Base-by-base conservation (phyloP, 2,329 filamentous ascomycete species). In the Elsinoe australis region DNA sequence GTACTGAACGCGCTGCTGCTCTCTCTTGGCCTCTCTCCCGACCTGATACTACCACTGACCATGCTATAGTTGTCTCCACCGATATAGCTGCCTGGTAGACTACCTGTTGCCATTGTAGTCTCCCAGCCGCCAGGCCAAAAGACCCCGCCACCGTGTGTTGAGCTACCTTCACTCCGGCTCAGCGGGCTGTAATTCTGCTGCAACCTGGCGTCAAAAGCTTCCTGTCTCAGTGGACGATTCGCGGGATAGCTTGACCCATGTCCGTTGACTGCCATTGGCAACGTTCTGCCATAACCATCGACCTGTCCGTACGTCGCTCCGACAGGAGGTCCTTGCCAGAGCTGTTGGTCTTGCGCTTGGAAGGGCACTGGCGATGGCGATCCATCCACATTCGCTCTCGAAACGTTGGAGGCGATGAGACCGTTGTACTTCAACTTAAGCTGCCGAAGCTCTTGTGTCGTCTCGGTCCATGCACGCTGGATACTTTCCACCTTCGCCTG, bases 381-480 rank as follows among this genome's bases (percentile, higher is more conserved):
- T 5, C 36, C 36, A 9, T 41, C 36, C 9, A 15, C 21, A 8
- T n/a, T 15, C 12, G 36, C 6, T 18, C 18, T 33, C 2, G 44
- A 33, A 14, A 18, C 9, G 19, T 32, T 36, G 12, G 19, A 21
- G 22, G 34, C 24, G 22, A 44, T 24, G 2, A 50, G 29, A n/a
- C 38, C 39, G 14, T 50, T 17, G n/a, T 50, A 50, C 29, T 35
- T 50, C 34, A 34, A 18, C 17, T 42, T 42, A 26, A 29, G 28
- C 18, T 47, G 44, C 45, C 47, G 18, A 19, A 47, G 24, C 28
- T 51, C 6, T 21, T 35, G 22, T 10, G 10, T 47, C 39, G 39
- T 32, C 22, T 69, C 67, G 19, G 69, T 69, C 54, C 79, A 70
- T 3, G 72, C 68, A 55, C 73, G 75, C 54, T 75, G 72, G 28